A percentile compares a stretch with the other conserved stretches of the same genome.
These are phyloP conservation scores for Articulospora tetracladia DNA, from an alignment of 495 filamentous ascomycete genomes.

Conservation along the genomic window DNA sequence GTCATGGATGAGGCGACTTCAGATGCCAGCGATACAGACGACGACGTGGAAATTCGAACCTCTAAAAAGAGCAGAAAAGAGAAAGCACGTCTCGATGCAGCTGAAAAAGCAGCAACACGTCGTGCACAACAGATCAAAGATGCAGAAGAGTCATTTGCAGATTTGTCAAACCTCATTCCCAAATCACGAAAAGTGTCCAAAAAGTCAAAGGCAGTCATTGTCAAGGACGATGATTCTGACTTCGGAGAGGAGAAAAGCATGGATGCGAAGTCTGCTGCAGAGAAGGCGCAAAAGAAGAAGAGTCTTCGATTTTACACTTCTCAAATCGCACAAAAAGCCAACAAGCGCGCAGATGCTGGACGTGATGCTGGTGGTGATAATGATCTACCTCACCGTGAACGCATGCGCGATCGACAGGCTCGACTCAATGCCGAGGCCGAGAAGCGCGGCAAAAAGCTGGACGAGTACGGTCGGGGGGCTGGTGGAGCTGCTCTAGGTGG, in stretches of 20 bases:
- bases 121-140: slow-evolving; percentile 6
- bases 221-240: slow-evolving; percentile 48
- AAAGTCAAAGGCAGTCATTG: background rate
- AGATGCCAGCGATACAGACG: background rate
- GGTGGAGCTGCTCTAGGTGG: slow-evolving; percentile 40
- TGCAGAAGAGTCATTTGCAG: slow-evolving; percentile 31
- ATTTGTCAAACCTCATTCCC: slow-evolving; percentile 34
- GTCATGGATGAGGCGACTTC: slow-evolving; percentile 4
- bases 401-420: slow-evolving; percentile 76
- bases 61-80: slow-evolving; percentile 15
- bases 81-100: slow-evolving; percentile 2
- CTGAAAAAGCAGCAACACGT: slow-evolving; percentile 8
- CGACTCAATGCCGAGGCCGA: slow-evolving; percentile 85
- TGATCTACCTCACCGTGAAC: slow-evolving; percentile 88
- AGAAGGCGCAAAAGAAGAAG: slow-evolving; percentile 84
- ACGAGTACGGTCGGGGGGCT: slow-evolving; percentile 46
- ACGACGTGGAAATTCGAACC: background rate
- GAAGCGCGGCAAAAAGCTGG: slow-evolving; percentile 64
- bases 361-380: slow-evolving; percentile 83
- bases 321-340: slow-evolving; percentile 88
- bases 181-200: slow-evolving; percentile 8
- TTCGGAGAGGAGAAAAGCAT: slow-evolving; percentile 60
- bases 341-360: slow-evolving; percentile 76
- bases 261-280: slow-evolving; percentile 54
- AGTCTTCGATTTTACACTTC: slow-evolving; percentile 94